Evolutionary conservation across 129 eudicot genomes (phyloP).

Genomic region (Heracleum sosnowskyi): DNA sequence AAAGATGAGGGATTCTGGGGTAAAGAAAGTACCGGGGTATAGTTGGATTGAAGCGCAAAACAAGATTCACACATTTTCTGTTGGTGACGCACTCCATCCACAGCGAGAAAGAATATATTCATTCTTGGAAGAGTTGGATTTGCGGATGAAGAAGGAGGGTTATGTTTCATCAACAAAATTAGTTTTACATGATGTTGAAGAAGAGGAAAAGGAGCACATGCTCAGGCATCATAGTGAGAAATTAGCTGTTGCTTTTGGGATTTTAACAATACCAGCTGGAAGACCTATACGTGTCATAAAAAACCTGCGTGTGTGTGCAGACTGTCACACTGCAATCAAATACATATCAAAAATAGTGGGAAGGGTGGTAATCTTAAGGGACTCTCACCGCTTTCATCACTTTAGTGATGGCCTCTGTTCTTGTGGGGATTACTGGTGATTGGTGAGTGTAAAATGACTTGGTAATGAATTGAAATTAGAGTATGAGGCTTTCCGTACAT

Average conservation of each 20-base stretch:
- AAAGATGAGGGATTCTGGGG: conserved; percentile 60
- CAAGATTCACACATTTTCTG: conserved; percentile 55
- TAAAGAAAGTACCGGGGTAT: conserved; percentile 60
- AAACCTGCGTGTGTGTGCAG: conserved; percentile 62
- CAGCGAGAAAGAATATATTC: conserved; percentile 42
- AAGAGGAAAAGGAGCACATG: conserved; percentile 73
- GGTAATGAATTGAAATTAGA: not conserved
- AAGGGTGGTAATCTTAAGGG: conserved; percentile 54
- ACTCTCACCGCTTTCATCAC: conserved; percentile 82
- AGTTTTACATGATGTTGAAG: conserved; percentile 77
- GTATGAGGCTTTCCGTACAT: not conserved
- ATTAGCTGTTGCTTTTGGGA: conserved; percentile 61
- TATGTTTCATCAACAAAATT: conserved; percentile 47
- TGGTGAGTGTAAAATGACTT: not conserved
- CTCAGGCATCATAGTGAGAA: conserved; percentile 73
- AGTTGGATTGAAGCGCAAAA: conserved; percentile 73
- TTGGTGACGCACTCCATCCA: conserved; percentile 49
- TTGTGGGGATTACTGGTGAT: conserved; percentile 75
- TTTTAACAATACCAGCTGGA: conserved; percentile 42
- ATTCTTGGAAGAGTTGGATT: conserved; percentile 54
- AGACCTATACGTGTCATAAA: conserved; percentile 67
- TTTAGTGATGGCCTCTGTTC: conserved; percentile 51
- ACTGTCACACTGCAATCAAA: conserved; percentile 62
- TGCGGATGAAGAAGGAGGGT: conserved; percentile 51
- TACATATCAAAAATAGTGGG: conserved; percentile 49